Conservation (phyloP, 306 rosid genomes). For the Cucumis hystrix region DNA sequence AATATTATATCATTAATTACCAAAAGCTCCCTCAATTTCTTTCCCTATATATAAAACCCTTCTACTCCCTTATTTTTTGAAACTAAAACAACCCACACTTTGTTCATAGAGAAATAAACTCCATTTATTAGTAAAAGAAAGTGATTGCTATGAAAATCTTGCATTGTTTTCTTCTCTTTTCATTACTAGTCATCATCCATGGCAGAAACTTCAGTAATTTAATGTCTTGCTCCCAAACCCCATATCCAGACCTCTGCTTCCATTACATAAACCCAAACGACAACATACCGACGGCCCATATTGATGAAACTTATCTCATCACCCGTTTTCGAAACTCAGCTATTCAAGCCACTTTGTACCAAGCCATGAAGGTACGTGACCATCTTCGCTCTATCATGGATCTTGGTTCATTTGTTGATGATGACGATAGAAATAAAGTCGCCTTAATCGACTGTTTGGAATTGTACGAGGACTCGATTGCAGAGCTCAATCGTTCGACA, state of each 20-base stretch:
- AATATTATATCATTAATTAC: neutral
- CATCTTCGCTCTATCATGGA: slow-evolving; percentile 38
- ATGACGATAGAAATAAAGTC: slow-evolving; percentile 8
- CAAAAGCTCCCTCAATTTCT: neutral
- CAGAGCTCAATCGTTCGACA: slow-evolving; percentile 39
- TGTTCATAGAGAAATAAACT: neutral
- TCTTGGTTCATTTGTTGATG: slow-evolving; percentile 13
- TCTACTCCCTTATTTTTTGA: neutral
- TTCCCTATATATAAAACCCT: neutral
- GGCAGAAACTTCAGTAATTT: neutral
- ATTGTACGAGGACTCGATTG: slow-evolving; percentile 52
- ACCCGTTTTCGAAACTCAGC: slow-evolving; percentile 27
- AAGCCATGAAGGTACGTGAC: slow-evolving; percentile 39
- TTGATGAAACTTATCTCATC: neutral
- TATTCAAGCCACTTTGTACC: slow-evolving; percentile 41
- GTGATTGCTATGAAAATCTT: neutral
- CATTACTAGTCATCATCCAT: slow-evolving; percentile 11
- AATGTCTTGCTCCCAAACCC: slow-evolving; percentile 58
- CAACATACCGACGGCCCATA: neutral
- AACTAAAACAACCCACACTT: neutral
- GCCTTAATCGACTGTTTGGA: slow-evolving; percentile 73
- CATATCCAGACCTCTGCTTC: slow-evolving; percentile 48
- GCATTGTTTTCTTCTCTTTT: neutral
- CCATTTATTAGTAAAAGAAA: neutral
- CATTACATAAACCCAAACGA: slow-evolving; percentile 16